phyloP scores from a whole-genome alignment of 768 basidiomycete species.

The Xerocomellus chrysenteron region DNA sequence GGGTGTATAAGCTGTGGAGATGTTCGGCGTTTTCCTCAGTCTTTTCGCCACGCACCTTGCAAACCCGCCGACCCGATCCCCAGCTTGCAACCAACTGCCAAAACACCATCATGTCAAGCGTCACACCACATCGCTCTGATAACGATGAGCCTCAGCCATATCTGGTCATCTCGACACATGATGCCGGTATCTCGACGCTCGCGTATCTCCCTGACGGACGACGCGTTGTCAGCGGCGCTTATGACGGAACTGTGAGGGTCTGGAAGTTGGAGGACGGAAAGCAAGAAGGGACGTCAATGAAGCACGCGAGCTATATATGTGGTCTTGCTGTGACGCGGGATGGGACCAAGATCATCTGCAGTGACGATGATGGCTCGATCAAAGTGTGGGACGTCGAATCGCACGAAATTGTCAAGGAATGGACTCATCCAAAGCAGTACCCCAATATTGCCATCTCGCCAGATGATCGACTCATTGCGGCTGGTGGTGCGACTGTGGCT shows the following conservation, averaged over 20 bases:
- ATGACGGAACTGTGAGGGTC: not conserved
- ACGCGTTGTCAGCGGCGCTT: not conserved
- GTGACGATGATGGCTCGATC: not conserved
- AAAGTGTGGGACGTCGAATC: constrained; percentile 5
- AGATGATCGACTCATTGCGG: constrained; percentile 5
- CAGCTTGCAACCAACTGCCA: too few relatives aligned
- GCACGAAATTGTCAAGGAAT: not conserved
- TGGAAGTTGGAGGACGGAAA: not conserved
- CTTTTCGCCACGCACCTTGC: not conserved
- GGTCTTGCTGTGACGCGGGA: not conserved
- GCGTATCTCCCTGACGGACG: constrained; percentile 7
- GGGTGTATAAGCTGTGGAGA: too few relatives aligned
- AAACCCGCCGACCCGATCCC: not conserved
- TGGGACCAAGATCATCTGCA: not conserved
- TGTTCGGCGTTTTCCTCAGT: too few relatives aligned
- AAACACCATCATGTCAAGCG: not conserved
- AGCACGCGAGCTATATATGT: not conserved
- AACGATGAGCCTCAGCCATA: not conserved
- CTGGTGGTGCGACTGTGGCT: not conserved
- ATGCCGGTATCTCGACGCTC: not conserved
- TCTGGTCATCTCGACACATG: not conserved
- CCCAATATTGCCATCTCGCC: not conserved
- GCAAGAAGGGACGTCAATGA: not conserved
- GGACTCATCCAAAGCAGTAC: not conserved
- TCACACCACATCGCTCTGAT: too few relatives aligned